Conservation (phyloP, 805 yeast genomes). For the Saccharomycopsis sp. region DNA sequence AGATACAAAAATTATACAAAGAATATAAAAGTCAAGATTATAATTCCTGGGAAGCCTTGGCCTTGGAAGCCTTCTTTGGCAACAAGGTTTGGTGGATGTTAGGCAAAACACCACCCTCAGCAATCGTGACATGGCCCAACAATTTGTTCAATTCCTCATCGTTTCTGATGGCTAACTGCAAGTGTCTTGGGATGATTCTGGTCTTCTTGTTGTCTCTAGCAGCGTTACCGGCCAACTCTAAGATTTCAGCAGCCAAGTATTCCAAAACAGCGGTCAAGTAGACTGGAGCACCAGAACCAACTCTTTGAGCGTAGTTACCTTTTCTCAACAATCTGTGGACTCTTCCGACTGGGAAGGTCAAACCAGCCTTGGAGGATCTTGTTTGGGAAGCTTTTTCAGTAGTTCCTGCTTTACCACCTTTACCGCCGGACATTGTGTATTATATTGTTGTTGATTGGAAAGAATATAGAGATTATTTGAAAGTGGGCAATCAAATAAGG, state of each 20-base stretch:
- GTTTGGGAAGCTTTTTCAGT: constrained; percentile 94
- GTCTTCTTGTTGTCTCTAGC: constrained; percentile 99
- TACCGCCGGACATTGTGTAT: constrained; percentile 58
- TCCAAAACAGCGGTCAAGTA: constrained; percentile 95
- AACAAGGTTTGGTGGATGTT: constrained; percentile 91
- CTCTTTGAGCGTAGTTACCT: constrained; percentile 97
- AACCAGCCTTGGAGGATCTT: constrained; percentile 97
- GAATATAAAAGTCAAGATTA: constrained; percentile 26
- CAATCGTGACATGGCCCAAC: constrained; percentile 88
- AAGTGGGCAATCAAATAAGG: background rate
- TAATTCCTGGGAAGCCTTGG: constrained; percentile 62
- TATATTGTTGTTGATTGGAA: background rate
- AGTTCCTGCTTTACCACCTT: constrained; percentile 90
- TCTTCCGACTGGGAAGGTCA: constrained; percentile 99
- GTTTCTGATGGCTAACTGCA: constrained; percentile 97
- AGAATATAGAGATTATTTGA: background rate
- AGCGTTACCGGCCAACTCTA: constrained; percentile 98
- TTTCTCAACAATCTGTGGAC: constrained; percentile 94
- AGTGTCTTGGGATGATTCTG: constrained; percentile 97
- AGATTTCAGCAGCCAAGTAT: constrained; percentile 95
- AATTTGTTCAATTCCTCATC: constrained; percentile 97
- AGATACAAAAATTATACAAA: background rate
- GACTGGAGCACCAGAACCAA: constrained; percentile 99
- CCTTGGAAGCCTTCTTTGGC: constrained; percentile 66
- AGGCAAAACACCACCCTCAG: constrained; percentile 99